Evolutionary conservation across 805 yeast genomes (phyloP).

Genomic region (Monosporozyma unispora): DNA sequence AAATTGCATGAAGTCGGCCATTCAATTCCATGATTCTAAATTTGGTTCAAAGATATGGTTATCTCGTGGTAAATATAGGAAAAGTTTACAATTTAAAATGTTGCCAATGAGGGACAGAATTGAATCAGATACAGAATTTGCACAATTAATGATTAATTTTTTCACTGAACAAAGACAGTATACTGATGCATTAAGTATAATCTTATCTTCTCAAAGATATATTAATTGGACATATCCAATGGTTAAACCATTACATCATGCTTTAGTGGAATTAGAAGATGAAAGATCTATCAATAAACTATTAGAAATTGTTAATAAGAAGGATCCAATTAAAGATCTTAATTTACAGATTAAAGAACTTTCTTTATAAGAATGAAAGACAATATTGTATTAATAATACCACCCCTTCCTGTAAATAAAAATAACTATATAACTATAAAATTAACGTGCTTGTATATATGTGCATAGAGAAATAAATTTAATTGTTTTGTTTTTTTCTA

Average conservation of each 20-base stretch:
- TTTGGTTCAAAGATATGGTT: slow-evolving; percentile 65
- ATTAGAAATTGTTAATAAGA: slow-evolving; percentile 27
- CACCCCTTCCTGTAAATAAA: slow-evolving; percentile 1
- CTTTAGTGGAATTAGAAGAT: slow-evolving; percentile 40
- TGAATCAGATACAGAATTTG: slow-evolving; percentile 39
- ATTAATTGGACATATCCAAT: slow-evolving; percentile 58
- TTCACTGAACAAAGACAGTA: slow-evolving; percentile 47
- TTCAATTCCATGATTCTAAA: slow-evolving; percentile 40
- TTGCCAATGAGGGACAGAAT: slow-evolving; percentile 40
- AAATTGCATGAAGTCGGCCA: slow-evolving; percentile 59
- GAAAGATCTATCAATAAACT: slow-evolving; percentile 24
- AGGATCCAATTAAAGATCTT: slow-evolving; percentile 12
- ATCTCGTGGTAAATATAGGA: slow-evolving; percentile 70
- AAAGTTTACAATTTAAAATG: slow-evolving; percentile 40
- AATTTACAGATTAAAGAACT: slow-evolving; percentile 17
- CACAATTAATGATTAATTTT: slow-evolving; percentile 55
- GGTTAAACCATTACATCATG: slow-evolving; percentile 35
- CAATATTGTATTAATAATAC: neutral
- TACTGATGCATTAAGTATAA: slow-evolving; percentile 62
- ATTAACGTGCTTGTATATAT: slow-evolving; percentile 2
- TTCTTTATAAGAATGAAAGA: slow-evolving; percentile 4
- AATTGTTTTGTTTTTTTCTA: too few relatives aligned
- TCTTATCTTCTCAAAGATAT: slow-evolving; percentile 55
- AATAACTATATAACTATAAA: neutral
- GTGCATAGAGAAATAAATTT: neutral